Percentiles rank a stretch among this genome's conserved stretches.
Evolutionary conservation across 1,139 yeast species (phyloP).

Genomic region (Zygoascus hellenicus): DNA sequence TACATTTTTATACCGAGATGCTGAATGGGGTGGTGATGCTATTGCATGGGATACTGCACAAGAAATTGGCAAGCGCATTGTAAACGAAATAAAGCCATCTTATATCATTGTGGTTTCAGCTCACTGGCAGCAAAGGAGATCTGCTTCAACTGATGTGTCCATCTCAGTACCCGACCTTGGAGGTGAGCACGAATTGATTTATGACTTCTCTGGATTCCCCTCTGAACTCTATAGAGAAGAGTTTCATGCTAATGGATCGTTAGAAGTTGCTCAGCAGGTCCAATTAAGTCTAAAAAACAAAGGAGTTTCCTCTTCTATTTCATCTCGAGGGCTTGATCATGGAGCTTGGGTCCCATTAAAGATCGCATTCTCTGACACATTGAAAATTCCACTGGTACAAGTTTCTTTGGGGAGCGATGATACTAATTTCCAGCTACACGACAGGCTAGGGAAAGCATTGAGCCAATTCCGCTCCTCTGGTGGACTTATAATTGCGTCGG

Average conservation of each 20-base stretch:
- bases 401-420: constrained; percentile 42
- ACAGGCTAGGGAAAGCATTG: constrained; percentile 52
- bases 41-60: constrained; percentile 57
- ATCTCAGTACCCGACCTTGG: constrained; percentile 37
- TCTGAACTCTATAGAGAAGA: constrained; percentile 53
- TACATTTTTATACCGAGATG: constrained; percentile 51
- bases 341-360: constrained; percentile 80
- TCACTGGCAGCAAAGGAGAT: constrained; percentile 52
- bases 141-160: constrained; percentile 42
- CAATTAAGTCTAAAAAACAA: constrained; percentile 37
- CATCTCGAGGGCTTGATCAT: constrained; percentile 65
- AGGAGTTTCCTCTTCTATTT: constrained; percentile 44
- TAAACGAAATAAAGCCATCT: constrained; percentile 50
- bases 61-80: constrained; percentile 46
- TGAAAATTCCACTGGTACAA: constrained; percentile 45
- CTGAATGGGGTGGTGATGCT: constrained; percentile 44
- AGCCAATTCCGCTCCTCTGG: constrained; percentile 44
- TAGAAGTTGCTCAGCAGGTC: constrained; percentile 42
- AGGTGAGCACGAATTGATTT: constrained; percentile 38
- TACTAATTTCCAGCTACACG: constrained; percentile 39
- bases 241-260: constrained; percentile 48
- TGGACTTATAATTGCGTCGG: constrained; percentile 54
- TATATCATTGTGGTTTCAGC: constrained; percentile 64
- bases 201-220: constrained; percentile 74
- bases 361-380: constrained; percentile 46